Percentiles rank a stretch among this genome's conserved stretches.
phyloP scores from a whole-genome alignment of 257 asterid species.

The Rauvolfia tetraphylla region DNA sequence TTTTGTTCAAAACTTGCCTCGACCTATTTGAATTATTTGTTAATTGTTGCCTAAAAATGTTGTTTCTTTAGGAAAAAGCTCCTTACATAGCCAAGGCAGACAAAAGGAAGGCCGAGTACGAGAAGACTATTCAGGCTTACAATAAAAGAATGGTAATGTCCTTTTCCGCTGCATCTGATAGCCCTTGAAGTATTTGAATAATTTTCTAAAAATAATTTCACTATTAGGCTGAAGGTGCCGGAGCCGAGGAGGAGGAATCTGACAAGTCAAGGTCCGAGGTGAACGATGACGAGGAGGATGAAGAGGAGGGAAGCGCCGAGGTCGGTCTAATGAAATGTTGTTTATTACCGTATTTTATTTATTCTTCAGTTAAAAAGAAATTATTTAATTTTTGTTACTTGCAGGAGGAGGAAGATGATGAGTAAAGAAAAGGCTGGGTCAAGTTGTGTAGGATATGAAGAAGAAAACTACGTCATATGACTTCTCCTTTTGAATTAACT shows the following conservation, averaged over 20 bases:
- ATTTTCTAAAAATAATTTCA: neutral
- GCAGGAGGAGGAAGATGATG: slow-evolving; percentile 25
- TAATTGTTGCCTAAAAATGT: too few species aligned
- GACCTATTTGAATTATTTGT: too few species aligned
- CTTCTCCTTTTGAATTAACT: slow-evolving; percentile 10
- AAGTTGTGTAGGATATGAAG: slow-evolving; percentile 15
- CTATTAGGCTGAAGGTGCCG: slow-evolving; percentile 21
- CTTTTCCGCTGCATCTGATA: neutral
- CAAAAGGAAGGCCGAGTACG: slow-evolving; percentile 70
- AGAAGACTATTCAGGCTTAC: slow-evolving; percentile 65
- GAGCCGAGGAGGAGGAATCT: slow-evolving; percentile 28
- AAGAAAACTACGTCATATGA: neutral
- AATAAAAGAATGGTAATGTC: slow-evolving; percentile 46
- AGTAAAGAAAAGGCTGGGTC: neutral
- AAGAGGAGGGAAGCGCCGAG: slow-evolving; percentile 33
- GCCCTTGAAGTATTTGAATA: neutral
- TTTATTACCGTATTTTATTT: neutral
- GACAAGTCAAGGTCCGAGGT: slow-evolving; percentile 37
- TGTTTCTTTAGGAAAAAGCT: slow-evolving; percentile 65
- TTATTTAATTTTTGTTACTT: neutral
- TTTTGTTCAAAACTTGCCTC: neutral
- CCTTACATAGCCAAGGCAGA: slow-evolving; percentile 70
- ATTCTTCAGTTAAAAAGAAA: neutral
- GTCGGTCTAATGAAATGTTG: neutral
- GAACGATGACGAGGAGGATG: slow-evolving; percentile 30